Base-by-base conservation (phyloP, 305 asterid species). In the Fraxinus baroniana region DNA sequence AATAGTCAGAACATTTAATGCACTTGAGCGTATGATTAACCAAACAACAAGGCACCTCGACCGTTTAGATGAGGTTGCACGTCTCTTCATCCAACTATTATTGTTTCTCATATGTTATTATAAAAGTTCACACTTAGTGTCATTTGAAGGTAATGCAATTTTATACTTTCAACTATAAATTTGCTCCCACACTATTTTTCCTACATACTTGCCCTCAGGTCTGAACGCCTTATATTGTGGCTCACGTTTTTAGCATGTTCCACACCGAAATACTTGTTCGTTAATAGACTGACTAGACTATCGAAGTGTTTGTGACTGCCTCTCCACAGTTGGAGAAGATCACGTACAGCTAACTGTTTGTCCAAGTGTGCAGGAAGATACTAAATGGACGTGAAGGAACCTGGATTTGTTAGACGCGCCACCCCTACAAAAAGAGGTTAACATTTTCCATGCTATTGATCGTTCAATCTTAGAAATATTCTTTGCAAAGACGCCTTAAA, bases 391-490 rank as follows among this genome's bases (percentile, higher is more conserved):
- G 7, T 15, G 20, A 49, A 49, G 60, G 15, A 4, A 7, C 8
- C 2, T 7, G 7, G 2, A 49, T 49, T 0, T 17, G 22, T 17
- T 49, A n/a, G 2, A 4, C 20, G 2, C 20, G 0, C 17, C 62
- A 49, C 22, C 20, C 20, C 2, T 17, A 17, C 20, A 49, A 17
- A 49, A 15, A 15, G 22, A 49, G 62, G 62, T 15, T 2, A 49
- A 17, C 8, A 49, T 49, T 49, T 15, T 49, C 20, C 62, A 17
- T 49, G 81, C 39, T 4, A 82, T 62, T 62, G 81, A 82, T 18
- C 71, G 33, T 18, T 7, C 28, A 2, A 49, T 77, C 18, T 44
- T 82, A 28, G 84, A 81, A 18, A 60, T 20, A 81, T 64, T 32
- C 30, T 79, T 37, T 12, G 5, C 30, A 66, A 66, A 7, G 46